Base-by-base conservation (phyloP, 495 filamentous ascomycete genomes). In the Xylaria grammica region DNA sequence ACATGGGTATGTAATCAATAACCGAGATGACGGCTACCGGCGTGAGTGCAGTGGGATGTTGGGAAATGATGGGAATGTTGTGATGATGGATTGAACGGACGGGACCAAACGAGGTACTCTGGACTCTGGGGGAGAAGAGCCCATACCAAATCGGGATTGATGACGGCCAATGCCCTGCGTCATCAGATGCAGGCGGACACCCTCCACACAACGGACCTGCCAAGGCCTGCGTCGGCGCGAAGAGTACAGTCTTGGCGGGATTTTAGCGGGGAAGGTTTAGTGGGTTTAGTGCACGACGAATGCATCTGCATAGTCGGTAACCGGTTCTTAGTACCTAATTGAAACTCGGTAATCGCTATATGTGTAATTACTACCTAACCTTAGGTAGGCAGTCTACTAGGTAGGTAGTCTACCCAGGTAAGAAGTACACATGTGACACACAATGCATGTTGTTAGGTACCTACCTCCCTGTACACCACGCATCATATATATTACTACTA, bases 161-260 rank as follows among this genome's bases (percentile, higher is more conserved):
- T 58, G 40, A 40, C 55, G 30, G 40, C 24, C 55, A 30, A 24
- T 70, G 65, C 60, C 49, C 64, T 72, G 70, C 70, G 70, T 72
- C 70, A 72, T 72, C 69, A 72, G 66, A 65, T 63, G 11, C 40
- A 50, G 53, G 32, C 40, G 52, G 45, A 24, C 52, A 44, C 26
- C 26, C 36, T 29, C 62, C 22, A 38, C 44, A n/a, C 34, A 32
- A 24, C 8, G 51, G 40, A 38, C 61, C 51, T 56, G 55, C 55
- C 53, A 46, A 13, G 62, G 62, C 38, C 62, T 49, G 40, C 60
- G 52, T 13, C 29, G 66, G 44, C 65, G 59, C 62, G 59, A 63
- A 24, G 65, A 36, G 32, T 36, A 38, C n/a, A 29, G 42, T 60
- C 66, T 71, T 69, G 60, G 66, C 66, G 36, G 53, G 49, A n/a